Evolutionary conservation across 257 asterid species (phyloP).

Genomic region (Phtheirospermum japonicum): DNA sequence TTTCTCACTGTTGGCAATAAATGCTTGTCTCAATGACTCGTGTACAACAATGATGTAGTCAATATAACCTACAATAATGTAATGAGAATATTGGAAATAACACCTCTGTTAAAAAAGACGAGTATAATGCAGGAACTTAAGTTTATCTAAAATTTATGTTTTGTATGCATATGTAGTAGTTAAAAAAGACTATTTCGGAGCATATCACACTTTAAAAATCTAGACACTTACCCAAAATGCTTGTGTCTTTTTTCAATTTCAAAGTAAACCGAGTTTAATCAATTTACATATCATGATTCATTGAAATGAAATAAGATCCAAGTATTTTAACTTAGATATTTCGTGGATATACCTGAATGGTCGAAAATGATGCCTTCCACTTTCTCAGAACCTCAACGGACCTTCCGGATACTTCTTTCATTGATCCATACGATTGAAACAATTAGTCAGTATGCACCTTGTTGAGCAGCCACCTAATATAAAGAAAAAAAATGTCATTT

Average conservation of each 20-base stretch:
- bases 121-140: too few relatives aligned
- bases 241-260: conserved; percentile 57
- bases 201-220: too few relatives aligned
- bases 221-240: conserved; percentile 78
- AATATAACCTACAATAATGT: too few relatives aligned
- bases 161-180: neutral
- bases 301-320: too few relatives aligned
- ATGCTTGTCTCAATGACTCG: too few relatives aligned
- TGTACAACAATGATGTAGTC: too few relatives aligned
- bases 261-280: neutral
- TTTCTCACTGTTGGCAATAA: too few relatives aligned
- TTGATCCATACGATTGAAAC: conserved; percentile 68
- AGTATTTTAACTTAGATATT: too few relatives aligned
- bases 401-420: conserved; percentile 68
- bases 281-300: neutral
- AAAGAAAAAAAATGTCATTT: neutral
- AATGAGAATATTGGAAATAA: too few relatives aligned
- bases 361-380: conserved; percentile 73
- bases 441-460: conserved; percentile 81
- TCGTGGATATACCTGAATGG: conserved; percentile 85
- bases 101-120: too few relatives aligned
- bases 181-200: too few relatives aligned
- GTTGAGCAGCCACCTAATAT: conserved; percentile 96
- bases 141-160: too few relatives aligned
- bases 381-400: conserved; percentile 67